Conservation (phyloP, 2,329 filamentous ascomycete species). For the Hymenoscyphus scutula region DNA sequence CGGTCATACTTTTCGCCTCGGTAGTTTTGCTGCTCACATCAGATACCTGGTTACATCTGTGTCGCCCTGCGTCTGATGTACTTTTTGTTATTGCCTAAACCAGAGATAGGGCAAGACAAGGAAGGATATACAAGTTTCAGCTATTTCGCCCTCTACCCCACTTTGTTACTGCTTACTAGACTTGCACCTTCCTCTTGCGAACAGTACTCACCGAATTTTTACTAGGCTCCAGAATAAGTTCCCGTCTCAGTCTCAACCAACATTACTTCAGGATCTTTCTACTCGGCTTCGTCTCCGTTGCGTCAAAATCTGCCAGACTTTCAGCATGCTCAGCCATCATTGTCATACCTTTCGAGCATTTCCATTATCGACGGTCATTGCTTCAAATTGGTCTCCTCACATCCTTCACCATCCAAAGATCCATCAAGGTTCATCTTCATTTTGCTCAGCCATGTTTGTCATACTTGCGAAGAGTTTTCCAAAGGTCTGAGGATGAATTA, state of each 20-base stretch:
- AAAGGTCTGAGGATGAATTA: not conserved
- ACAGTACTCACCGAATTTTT: not conserved
- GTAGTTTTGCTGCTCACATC: not conserved
- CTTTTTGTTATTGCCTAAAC: not conserved
- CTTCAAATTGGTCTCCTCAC: not conserved
- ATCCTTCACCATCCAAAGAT: not conserved
- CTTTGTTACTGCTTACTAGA: not conserved
- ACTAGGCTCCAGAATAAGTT: not conserved
- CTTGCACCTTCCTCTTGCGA: not conserved
- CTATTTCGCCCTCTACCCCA: not conserved
- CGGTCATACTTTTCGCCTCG: not conserved
- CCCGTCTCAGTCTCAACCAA: not conserved
- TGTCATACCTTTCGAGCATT: not conserved
- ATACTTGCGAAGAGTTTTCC: not conserved
- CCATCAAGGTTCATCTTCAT: not conserved
- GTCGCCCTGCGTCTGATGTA: not conserved
- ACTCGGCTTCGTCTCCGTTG: not conserved
- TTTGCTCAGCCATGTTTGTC: not conserved
- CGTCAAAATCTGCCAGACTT: not conserved
- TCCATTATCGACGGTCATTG: not conserved
- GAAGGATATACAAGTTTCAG: not conserved
- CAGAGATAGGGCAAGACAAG: not conserved
- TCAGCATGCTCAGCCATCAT: not conserved
- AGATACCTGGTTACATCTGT: not conserved
- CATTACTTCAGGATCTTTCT: not conserved